These are phyloP conservation scores for Cylindrotheca fusiformis DNA, from an alignment of 108 stramenopile species.

Conservation along the genomic window DNA sequence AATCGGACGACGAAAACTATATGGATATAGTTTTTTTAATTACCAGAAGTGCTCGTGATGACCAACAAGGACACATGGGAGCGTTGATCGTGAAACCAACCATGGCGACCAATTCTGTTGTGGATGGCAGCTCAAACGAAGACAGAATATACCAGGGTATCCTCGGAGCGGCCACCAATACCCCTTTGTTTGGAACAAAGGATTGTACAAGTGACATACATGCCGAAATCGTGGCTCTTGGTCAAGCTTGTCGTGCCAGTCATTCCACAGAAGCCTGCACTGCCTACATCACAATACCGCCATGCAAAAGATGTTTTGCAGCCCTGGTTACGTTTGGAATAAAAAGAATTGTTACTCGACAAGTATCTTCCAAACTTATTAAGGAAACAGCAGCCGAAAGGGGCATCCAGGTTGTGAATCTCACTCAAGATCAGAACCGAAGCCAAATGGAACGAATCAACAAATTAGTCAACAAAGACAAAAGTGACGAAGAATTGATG, in stretches of 20 bases:
- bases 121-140: conserved; percentile 25
- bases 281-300: conserved; percentile 74
- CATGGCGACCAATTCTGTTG: neutral
- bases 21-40: conserved; percentile 61
- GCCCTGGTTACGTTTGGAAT: conserved; percentile 53
- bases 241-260: conserved; percentile 25
- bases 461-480: conserved; percentile 12
- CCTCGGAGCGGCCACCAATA: conserved; percentile 25
- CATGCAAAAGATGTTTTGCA: conserved; percentile 70
- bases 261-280: conserved; percentile 15
- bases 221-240: conserved; percentile 67
- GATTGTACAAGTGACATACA: conserved; percentile 58
- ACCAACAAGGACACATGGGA: conserved; percentile 50
- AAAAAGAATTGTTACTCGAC: conserved; percentile 49
- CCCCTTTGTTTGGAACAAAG: conserved; percentile 21
- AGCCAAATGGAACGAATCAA: conserved; percentile 33
- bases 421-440: conserved; percentile 11
- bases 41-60: conserved; percentile 32
- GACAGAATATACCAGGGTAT: conserved; percentile 12
- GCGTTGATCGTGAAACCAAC: conserved; percentile 51
- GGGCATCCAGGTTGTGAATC: conserved; percentile 7
- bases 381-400: conserved; percentile 1
- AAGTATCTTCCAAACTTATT: conserved; percentile 7
- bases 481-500: conserved; percentile 26
- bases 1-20: conserved; percentile 60